phyloP scores from a whole-genome alignment of 2,329 filamentous ascomycete genomes.

The Phaeosphaeria sp. region DNA sequence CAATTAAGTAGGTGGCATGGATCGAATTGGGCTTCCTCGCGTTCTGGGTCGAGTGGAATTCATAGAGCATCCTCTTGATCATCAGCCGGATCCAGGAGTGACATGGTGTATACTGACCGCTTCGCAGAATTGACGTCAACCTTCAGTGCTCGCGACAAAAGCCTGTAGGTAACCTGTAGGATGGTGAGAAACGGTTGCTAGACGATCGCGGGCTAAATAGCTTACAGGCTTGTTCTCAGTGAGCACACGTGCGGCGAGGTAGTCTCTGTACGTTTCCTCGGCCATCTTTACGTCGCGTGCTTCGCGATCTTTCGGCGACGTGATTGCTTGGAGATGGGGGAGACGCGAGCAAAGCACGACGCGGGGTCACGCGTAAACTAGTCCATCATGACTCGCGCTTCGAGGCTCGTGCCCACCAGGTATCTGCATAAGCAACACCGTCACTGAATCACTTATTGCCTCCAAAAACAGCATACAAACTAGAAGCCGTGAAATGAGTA shows the following conservation, averaged over 20 bases:
- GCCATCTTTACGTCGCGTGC: conserved; percentile 39
- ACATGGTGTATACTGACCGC: conserved; percentile 63
- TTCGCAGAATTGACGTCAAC: conserved; percentile 89
- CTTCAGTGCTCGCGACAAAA: conserved; percentile 80
- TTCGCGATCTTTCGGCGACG: neutral
- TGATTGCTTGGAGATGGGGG: neutral
- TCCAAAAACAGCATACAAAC: neutral
- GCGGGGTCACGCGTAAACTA: conserved; percentile 39
- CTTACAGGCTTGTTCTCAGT: conserved; percentile 75
- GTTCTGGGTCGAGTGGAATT: conserved; percentile 83
- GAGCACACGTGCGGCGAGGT: conserved; percentile 76
- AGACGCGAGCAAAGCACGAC: conserved; percentile 19
- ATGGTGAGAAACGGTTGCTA: conserved; percentile 14
- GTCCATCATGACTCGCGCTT: conserved; percentile 32
- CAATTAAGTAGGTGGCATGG: conserved; percentile 92
- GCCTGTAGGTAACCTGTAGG: conserved; percentile 80
- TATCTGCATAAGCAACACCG: neutral
- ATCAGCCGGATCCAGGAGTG: conserved; percentile 20
- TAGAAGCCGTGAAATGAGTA: conserved; percentile 33
- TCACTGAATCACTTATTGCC: neutral
- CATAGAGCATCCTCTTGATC: conserved; percentile 75
- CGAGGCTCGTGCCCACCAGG: conserved; percentile 9
- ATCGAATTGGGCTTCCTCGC: conserved; percentile 73
- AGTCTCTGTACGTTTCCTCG: conserved; percentile 71
- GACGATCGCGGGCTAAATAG: conserved; percentile 5